A percentile compares a stretch with the other conserved stretches of the same genome.
Conservation (phyloP, 1,284 basidiomycete genomes). For the Inonotus hispidus region DNA sequence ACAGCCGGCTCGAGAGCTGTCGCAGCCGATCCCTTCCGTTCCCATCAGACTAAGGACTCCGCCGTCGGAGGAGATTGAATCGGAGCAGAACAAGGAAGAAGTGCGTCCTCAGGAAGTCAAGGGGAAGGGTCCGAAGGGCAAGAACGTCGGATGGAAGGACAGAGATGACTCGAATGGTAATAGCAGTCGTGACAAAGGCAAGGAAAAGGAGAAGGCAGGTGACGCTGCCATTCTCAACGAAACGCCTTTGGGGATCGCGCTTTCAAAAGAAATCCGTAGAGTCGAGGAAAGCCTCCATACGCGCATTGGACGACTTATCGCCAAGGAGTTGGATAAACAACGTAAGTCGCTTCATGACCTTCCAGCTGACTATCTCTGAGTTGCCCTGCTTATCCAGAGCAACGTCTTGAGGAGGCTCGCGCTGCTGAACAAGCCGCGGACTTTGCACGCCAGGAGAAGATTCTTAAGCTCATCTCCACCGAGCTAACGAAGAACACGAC, state of each 20-base stretch:
- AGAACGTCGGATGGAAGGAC: slow-evolving; percentile 32
- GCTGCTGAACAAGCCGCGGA: slow-evolving; percentile 70
- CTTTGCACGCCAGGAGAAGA: slow-evolving; percentile 77
- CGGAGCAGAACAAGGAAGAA: slow-evolving; percentile 57
- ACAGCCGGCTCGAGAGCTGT: slow-evolving; percentile 20
- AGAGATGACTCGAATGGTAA: slow-evolving; percentile 36
- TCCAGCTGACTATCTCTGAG: slow-evolving; percentile 21
- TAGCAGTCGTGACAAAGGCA: slow-evolving; percentile 39
- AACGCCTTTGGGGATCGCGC: slow-evolving; percentile 44
- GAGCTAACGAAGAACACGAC: slow-evolving; percentile 81
- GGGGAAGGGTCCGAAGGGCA: slow-evolving; percentile 58
- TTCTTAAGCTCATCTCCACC: slow-evolving; percentile 77
- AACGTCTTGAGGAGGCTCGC: slow-evolving; percentile 74
- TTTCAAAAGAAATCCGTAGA: slow-evolving; percentile 71
- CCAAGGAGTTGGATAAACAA: slow-evolving; percentile 83
- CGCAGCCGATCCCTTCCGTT: slow-evolving; percentile 26
- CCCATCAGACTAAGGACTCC: slow-evolving; percentile 54
- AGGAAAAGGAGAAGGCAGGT: slow-evolving; percentile 33
- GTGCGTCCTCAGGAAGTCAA: slow-evolving; percentile 42
- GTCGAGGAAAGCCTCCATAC: slow-evolving; percentile 73
- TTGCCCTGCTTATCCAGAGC: slow-evolving; percentile 41
- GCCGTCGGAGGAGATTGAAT: slow-evolving; percentile 66
- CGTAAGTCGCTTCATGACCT: slow-evolving; percentile 38
- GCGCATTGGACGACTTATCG: slow-evolving; percentile 66
- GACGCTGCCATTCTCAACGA: slow-evolving; percentile 45